Base-by-base conservation (phyloP, 331 rosid species). In the Cydonia oblonga region DNA sequence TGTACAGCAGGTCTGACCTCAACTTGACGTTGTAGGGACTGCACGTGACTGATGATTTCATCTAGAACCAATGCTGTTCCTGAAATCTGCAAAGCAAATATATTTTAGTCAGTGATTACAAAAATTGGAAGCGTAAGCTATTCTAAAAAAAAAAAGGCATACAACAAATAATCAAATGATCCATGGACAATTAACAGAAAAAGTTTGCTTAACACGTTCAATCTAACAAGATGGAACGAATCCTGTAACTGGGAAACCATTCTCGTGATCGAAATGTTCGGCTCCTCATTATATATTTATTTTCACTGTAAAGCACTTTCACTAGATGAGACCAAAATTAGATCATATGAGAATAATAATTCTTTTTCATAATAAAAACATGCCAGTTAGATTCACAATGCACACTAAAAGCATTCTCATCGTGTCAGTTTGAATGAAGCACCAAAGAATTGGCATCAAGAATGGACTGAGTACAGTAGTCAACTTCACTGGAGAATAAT, bases 1-100 rank as follows among this genome's bases (percentile, higher is more conserved):
- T 68, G 68, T 54, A 83, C 59, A 64, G 72, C 76, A 70, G 77
- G 20, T 82, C 92, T 83, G 76, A 95, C 99, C 99, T 95, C 99
- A 76, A 95, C 99, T 88, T 95, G 97, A 68, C 77, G 93, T 79
- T 95, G 99, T 54, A 95, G 83, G 64, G 89, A 90, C 58, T 95
- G 99, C 66, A 95, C 99, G 53, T 95, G 99, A 83, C 87, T 91
- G 87, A 95, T 95, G 79, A 91, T 95, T 84, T 95, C 99, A 75
- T 95, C 99, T 75, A 95, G 89, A 83, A 95, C 99, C 77, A 88
- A 74, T 35, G 99, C 97, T n/a, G 96, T 95, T 64, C 99, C 96
- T 66, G 97, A 88, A 81, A 95, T 92, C 99, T 95, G 96, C 61
- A 76, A 42, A 66, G 60, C 16, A 76, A 81, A 82, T 22, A 0